Evolutionary conservation across 129 eudicot species (phyloP).

Genomic region (Pulicaria dysenterica): DNA sequence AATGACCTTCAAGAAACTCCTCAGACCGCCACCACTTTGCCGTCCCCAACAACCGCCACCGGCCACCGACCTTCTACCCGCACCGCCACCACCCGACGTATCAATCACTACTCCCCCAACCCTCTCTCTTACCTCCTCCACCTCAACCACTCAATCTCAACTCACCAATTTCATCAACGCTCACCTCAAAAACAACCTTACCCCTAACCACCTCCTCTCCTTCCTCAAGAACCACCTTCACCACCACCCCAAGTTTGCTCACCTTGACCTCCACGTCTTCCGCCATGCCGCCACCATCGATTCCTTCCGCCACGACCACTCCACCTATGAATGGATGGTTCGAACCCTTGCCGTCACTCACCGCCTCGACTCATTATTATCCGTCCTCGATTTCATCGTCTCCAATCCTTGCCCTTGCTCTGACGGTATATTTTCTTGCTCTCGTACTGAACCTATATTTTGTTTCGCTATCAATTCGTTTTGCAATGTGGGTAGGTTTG

Average conservation of each 20-base stretch:
- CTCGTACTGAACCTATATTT: slow-evolving; percentile 68
- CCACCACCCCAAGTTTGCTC: slow-evolving; percentile 73
- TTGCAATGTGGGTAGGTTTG: slow-evolving; percentile 59
- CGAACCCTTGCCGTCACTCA: slow-evolving; percentile 68
- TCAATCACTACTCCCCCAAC: slow-evolving; percentile 41
- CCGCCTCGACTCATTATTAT: slow-evolving; percentile 52
- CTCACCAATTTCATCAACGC: slow-evolving; percentile 55
- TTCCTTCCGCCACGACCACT: slow-evolving; percentile 84
- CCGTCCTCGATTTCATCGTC: slow-evolving; percentile 55
- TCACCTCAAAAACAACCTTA: slow-evolving; percentile 61
- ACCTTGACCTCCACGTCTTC: slow-evolving; percentile 87
- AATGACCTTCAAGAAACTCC: slow-evolving; percentile 46
- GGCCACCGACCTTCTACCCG: slow-evolving; percentile 30
- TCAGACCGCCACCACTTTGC: slow-evolving; percentile 29
- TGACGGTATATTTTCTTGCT: slow-evolving; percentile 83
- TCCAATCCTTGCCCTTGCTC: slow-evolving; percentile 93
- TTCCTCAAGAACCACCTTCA: slow-evolving; percentile 74
- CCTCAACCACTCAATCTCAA: slow-evolving; percentile 50
- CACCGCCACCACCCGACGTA: slow-evolving; percentile 41
- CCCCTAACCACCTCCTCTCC: slow-evolving; percentile 58
- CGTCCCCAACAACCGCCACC: slow-evolving; percentile 29
- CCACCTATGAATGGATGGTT: slow-evolving; percentile 76
- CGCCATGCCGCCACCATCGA: slow-evolving; percentile 72
- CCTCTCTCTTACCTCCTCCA: slow-evolving; percentile 31
- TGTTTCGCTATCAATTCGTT: slow-evolving; percentile 65